Evolutionary conservation across 805 yeast species (phyloP), one percentile per base, ranked within the genome.

Genomic region (Lachancea mirantina): DNA sequence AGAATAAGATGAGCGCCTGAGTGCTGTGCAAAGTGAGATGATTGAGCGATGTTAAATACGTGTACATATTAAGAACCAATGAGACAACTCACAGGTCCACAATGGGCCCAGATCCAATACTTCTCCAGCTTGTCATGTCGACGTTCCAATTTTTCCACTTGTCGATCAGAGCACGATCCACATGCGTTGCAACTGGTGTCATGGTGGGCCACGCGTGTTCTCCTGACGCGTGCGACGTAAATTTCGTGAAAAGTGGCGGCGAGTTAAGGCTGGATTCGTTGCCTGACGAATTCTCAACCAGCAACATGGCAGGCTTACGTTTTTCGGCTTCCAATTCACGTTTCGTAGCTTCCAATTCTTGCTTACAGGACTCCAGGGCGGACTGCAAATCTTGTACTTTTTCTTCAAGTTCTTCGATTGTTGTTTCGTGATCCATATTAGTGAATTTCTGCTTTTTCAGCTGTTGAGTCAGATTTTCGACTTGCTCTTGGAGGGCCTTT

Each of bases 101-200:
- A 4, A 69, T 51, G 3, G 83, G 78, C 2, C 87, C 87, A 32
- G 70, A 61, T 1, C 84, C 85, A 11, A 74, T 64, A 32, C 78
- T 71, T 50, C 80, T 69, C 96, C 96, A 88, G 9, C 54, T 47
- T 16, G 84, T 69, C 94, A 88, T 83, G 49, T 88, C 95, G 3
- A 85, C 70, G 49, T 80, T 84, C 87, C 88, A 88, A 30, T 74
- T 76, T 43, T 76, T 77, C 94, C 94, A 88, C 43, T 74, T 75
- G 50, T 68, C 64, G 43, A 88, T 58, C 45, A 74, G 76, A 8
- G 69, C 68, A 5, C 74, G 70, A 40, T 72, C 73, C 34, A 24
- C 58, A n/a, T n/a, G n/a, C n/a, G n/a, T n/a, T n/a, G n/a, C n/a
- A 8, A 26, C 14, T 34, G 43, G 34, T 31, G 32, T 2, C 22